These are phyloP conservation scores for Stenocarpella maydis DNA, from an alignment of 2,329 filamentous ascomycete genomes.

Conservation along the genomic window DNA sequence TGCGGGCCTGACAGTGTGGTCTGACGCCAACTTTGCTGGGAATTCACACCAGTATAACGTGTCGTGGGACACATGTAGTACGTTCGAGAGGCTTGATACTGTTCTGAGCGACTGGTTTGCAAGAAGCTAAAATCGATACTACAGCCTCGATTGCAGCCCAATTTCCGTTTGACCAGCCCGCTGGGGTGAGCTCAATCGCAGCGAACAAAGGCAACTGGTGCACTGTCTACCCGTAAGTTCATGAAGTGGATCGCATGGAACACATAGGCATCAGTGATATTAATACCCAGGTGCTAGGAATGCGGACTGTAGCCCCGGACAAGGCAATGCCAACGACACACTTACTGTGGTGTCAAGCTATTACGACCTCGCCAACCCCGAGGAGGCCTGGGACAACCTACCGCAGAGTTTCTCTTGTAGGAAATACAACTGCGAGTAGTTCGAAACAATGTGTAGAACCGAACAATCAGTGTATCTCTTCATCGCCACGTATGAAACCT, in stretches of 20 bases:
- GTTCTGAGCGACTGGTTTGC: not conserved
- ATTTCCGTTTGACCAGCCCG: constrained; percentile 21
- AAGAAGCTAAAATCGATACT: not conserved
- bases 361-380: constrained; percentile 29
- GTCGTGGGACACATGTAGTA: constrained; percentile 31
- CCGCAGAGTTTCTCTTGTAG: constrained; percentile 31
- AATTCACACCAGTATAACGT: constrained; percentile 28
- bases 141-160: constrained; percentile 30
- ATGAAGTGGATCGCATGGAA: not conserved
- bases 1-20: constrained; percentile 26
- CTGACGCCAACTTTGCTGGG: constrained; percentile 32
- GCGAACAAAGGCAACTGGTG: constrained; percentile 31
- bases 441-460: not conserved
- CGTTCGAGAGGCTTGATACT: not conserved
- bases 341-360: constrained; percentile 30
- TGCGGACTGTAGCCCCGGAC: constrained; percentile 21
- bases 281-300: not conserved
- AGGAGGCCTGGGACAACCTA: constrained; percentile 33
- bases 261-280: no score
- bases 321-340: constrained; percentile 27
- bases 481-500: no score
- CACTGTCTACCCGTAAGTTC: constrained; percentile 27
- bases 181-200: constrained; percentile 27
- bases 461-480: no score
- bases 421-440: constrained; percentile 27